Conservation (phyloP, 129 eudicot genomes). For the Chrysanthemum lavandulifolium region DNA sequence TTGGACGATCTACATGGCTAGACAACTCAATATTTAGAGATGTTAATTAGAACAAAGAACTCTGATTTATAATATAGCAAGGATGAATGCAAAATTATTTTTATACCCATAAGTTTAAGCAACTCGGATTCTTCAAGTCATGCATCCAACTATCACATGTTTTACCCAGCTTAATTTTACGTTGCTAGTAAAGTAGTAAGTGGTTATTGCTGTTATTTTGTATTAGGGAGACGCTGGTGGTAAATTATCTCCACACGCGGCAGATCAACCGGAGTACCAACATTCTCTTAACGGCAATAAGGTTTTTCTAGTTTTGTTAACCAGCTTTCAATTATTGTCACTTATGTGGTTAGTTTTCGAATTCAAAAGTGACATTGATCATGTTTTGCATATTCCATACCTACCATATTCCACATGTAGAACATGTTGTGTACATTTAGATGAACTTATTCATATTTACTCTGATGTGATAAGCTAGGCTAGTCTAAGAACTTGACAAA, state of each 20-base stretch:
- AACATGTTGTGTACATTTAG: constrained; percentile 6
- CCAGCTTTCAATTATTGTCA: constrained; percentile 2
- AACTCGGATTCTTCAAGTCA: background rate
- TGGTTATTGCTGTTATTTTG: constrained; percentile 15
- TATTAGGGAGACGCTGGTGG: constrained; percentile 37
- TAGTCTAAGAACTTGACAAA: too few relatives aligned
- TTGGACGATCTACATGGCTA: too few relatives aligned
- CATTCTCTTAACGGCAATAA: constrained; percentile 44
- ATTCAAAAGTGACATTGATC: background rate
- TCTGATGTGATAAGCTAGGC: too few relatives aligned
- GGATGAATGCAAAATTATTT: background rate
- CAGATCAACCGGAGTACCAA: constrained; percentile 21
- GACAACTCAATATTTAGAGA: too few relatives aligned
- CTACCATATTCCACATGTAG: background rate
- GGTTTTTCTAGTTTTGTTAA: constrained; percentile 31
- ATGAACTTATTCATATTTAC: background rate
- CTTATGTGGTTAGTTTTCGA: background rate
- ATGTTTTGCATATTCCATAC: background rate
- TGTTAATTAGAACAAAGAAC: too few relatives aligned
- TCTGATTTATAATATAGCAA: too few relatives aligned
- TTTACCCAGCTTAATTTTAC: background rate
- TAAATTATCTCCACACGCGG: constrained; percentile 31
- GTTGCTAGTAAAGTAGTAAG: background rate
- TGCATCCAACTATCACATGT: too few relatives aligned
- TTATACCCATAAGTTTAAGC: background rate